Conservation (phyloP, 495 filamentous ascomycete species). For the Penicillium waksmanii region DNA sequence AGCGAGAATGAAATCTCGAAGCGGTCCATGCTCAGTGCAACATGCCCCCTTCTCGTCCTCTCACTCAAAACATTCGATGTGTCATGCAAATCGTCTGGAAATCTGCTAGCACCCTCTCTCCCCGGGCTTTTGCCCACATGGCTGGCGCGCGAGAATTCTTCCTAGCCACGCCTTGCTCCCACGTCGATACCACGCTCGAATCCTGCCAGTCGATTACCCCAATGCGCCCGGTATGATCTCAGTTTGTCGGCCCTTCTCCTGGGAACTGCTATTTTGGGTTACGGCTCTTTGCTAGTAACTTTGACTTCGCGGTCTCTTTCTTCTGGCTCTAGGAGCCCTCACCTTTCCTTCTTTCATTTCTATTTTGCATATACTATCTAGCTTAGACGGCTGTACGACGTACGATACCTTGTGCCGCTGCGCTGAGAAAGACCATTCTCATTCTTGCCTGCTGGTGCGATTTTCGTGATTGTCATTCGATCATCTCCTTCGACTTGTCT, state of each 20-base stretch:
- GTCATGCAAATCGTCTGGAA: conserved; percentile 15
- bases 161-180: conserved; percentile 30
- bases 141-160: conserved; percentile 20
- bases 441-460: conserved; percentile 3
- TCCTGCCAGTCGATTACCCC: conserved; percentile 3
- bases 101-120: background rate
- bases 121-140: conserved; percentile 21
- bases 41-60: background rate
- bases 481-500: conserved; percentile 5
- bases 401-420: background rate
- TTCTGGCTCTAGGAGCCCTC: conserved; percentile 1
- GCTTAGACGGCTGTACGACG: background rate
- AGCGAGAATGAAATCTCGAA: conserved; percentile 3
- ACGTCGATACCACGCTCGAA: conserved; percentile 25
- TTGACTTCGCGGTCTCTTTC: background rate
- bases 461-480: background rate
- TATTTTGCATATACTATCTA: background rate
- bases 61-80: conserved; percentile 25
- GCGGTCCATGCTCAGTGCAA: conserved; percentile 15
- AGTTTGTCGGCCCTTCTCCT: conserved; percentile 16
- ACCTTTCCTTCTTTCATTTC: conserved; percentile 6
- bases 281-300: conserved; percentile 8
- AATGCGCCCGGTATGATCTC: conserved; percentile 2
- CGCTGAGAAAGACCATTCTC: background rate
- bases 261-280: conserved; percentile 25